Evolutionary conservation across 495 filamentous ascomycete genomes (phyloP).

Genomic region (Tuber calosporum): DNA sequence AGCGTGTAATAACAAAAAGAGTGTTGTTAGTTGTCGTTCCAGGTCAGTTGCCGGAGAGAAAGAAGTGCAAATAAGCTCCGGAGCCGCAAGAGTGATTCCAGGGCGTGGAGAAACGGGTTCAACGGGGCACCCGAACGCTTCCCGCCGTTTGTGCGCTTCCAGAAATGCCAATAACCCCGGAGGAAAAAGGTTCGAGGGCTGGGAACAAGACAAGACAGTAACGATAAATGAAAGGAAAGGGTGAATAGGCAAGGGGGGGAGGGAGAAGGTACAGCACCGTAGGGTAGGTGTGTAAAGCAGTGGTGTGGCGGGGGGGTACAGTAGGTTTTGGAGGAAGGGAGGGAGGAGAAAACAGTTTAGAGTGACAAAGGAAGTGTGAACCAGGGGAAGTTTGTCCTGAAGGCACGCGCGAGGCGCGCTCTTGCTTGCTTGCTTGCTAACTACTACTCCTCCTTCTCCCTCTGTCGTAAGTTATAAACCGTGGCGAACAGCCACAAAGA

Average conservation of each 20-base stretch:
- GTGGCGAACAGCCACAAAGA: background rate
- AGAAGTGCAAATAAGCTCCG: constrained; percentile 37
- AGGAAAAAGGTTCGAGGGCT: background rate
- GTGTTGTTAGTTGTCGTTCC: constrained; percentile 19
- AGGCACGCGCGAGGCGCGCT: background rate
- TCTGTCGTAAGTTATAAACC: background rate
- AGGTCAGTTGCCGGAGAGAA: constrained; percentile 16
- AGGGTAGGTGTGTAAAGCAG: too few species aligned
- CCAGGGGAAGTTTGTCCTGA: background rate
- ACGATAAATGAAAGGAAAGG: background rate
- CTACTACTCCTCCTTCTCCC: background rate
- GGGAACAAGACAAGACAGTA: background rate
- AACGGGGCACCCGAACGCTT: constrained; percentile 1
- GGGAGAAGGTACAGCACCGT: background rate
- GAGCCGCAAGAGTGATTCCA: constrained; percentile 27
- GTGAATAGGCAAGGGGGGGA: background rate
- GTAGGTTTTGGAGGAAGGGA: background rate
- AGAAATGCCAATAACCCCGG: constrained; percentile 4
- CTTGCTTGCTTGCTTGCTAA: background rate
- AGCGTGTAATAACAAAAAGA: constrained; percentile 2
- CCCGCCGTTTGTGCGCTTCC: background rate
- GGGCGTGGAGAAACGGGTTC: constrained; percentile 1
- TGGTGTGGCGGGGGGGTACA: background rate
- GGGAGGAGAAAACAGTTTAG: background rate
- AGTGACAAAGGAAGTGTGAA: constrained; percentile 1